Evolutionary conservation across 371 early-diverging fungal genomes (phyloP), one percentile per base, ranked within the genome.

Genomic region (Mortierella sp.): DNA sequence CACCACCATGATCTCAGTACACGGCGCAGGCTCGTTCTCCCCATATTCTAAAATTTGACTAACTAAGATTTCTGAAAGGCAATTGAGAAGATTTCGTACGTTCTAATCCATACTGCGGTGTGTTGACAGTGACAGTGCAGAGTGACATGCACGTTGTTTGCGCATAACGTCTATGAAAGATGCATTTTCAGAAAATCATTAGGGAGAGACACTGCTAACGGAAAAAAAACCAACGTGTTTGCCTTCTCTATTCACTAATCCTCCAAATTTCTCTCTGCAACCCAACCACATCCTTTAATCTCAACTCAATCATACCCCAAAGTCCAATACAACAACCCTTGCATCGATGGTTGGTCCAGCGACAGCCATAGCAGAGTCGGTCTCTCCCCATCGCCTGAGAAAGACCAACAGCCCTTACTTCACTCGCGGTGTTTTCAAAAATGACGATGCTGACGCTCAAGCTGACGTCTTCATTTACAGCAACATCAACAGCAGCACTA

Each of bases 121-220:
- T 49, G n/a, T 18, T 49, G 10, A 9, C 59, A 26, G 66, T 37
- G 51, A 32, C 61, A 22, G 77, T 77, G 72, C 77, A 77, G 77
- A 77, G 77, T 77, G 77, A 77, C 77, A 77, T 77, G 72, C n/a
- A 37, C 51, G 32, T 32, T 68, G 65, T n/a, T 26, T 64, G n/a
- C 40, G 45, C 45, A 40, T 47, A 26, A 39, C 37, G 37, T 16
- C 14, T 18, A 49, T n/a, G 49, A 49, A n/a, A n/a, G n/a, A n/a
- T n/a, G n/a, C n/a, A n/a, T n/a, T n/a, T n/a, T n/a, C n/a, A n/a
- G n/a, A n/a, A n/a, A n/a, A n/a, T n/a, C 49, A 4, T 49, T 49
- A 49, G n/a, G n/a, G 49, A 18, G 16, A 12, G 49, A 8, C 40
- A 62, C 32, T 18, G 52, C 47, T 30, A 61, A 24, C 28, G 18